phyloP scores from a whole-genome alignment of 2,329 filamentous ascomycete species.

The Taxawa tesnikishii region DNA sequence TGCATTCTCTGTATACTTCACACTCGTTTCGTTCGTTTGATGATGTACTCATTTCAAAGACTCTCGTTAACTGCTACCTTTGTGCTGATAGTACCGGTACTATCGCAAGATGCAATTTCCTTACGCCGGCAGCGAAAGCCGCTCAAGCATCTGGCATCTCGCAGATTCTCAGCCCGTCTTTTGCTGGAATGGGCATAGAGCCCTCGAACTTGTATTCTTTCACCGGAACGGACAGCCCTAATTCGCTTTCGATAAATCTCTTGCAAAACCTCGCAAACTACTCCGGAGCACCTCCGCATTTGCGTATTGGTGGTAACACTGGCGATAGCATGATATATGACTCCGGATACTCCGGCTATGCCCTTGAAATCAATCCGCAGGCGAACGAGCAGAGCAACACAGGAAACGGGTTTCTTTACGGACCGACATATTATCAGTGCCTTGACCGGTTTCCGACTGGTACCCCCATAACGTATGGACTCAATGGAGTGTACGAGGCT shows the following conservation, averaged over 20 bases:
- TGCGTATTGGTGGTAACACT: conserved; percentile 40
- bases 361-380: conserved; percentile 18
- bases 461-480: conserved; percentile 37
- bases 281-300: conserved; percentile 34
- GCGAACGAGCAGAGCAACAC: conserved; percentile 28
- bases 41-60: too few species aligned
- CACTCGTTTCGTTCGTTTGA: too few species aligned
- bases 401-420: conserved; percentile 33
- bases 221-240: conserved; percentile 29
- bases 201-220: conserved; percentile 41
- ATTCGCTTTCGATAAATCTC: conserved; percentile 34
- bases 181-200: conserved; percentile 40
- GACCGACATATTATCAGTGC: conserved; percentile 32
- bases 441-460: conserved; percentile 37
- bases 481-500: conserved; percentile 37
- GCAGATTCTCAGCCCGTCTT: conserved; percentile 28
- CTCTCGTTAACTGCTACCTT: too few species aligned
- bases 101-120: conserved; percentile 15
- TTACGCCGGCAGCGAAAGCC: conserved; percentile 18
- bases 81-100: too few species aligned
- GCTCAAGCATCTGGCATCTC: conserved; percentile 17
- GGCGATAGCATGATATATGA: conserved; percentile 38
- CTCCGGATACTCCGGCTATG: conserved; percentile 21
- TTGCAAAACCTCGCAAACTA: conserved; percentile 37
- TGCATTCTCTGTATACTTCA: too few species aligned